These are phyloP conservation scores for Stephania yunnanensis DNA, from an alignment of 164 flowering plant genomes.

Conservation along the genomic window DNA sequence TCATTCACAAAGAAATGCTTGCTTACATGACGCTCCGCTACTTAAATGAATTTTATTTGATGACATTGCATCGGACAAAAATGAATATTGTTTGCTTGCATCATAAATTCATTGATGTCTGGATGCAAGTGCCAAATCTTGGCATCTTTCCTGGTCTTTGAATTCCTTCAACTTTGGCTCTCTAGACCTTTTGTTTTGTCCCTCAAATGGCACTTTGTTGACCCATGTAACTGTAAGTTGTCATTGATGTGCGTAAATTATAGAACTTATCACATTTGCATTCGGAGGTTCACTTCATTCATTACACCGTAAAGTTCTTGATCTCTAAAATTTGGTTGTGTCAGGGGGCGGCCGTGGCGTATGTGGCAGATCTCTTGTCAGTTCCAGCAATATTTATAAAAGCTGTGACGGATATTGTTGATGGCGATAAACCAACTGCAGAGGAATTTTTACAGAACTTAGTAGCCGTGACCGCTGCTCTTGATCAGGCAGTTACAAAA, in stretches of 20 bases:
- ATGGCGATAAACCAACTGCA: constrained; percentile 84
- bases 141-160: no score
- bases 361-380: constrained; percentile 72
- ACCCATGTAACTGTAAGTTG: no score
- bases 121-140: no score
- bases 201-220: no score
- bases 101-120: no score
- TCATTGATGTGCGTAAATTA: no score
- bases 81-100: no score
- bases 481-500: constrained; percentile 47
- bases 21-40: not conserved
- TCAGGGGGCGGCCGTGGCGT: constrained; percentile 94
- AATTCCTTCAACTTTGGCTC: no score
- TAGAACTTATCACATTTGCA: not conserved
- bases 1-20: not conserved
- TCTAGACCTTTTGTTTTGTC: no score
- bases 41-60: no score
- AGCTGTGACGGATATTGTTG: constrained; percentile 87
- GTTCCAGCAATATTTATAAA: constrained; percentile 77
- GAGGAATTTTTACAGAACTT: constrained; percentile 87
- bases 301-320: not conserved
- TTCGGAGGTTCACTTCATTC: not conserved
- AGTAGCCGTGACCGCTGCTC: constrained; percentile 71
- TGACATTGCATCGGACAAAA: no score
- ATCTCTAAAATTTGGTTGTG: not conserved